phyloP scores from a whole-genome alignment of 2,329 filamentous ascomycete species.

The Periconia sp. region DNA sequence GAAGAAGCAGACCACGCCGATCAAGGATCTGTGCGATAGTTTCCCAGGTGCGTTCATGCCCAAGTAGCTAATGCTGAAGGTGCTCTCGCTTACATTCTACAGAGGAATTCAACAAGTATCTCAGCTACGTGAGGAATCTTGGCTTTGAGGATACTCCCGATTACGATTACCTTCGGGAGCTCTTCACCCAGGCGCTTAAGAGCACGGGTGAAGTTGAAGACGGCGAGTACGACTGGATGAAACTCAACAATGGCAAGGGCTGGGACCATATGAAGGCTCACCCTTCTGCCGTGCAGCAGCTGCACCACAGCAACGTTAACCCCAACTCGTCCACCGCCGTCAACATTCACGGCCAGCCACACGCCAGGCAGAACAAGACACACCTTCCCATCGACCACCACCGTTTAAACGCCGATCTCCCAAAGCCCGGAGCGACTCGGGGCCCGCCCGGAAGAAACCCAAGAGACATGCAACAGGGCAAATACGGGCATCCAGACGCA shows the following conservation, averaged over 20 bases:
- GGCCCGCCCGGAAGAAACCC: slow-evolving; percentile 52
- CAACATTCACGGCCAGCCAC: slow-evolving; percentile 77
- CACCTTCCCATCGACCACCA: slow-evolving; percentile 51
- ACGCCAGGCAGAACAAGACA: slow-evolving; percentile 62
- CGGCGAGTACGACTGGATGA: slow-evolving; percentile 99
- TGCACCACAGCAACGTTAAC: slow-evolving; percentile 78
- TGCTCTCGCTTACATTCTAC: slow-evolving; percentile 43
- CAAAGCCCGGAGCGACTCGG: slow-evolving; percentile 67
- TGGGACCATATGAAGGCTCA: slow-evolving; percentile 82
- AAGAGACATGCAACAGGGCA: slow-evolving; percentile 34
- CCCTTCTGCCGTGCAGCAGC: slow-evolving; percentile 70
- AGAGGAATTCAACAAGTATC: slow-evolving; percentile 97
- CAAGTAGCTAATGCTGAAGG: too few relatives aligned
- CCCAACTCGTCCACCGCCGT: slow-evolving; percentile 81
- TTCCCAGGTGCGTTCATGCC: slow-evolving; percentile 77
- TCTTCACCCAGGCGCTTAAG: slow-evolving; percentile 96
- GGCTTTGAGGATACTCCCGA: slow-evolving; percentile 98
- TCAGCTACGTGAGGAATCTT: slow-evolving; percentile 95
- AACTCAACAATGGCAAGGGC: slow-evolving; percentile 89
- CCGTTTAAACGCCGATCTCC: slow-evolving; percentile 55
- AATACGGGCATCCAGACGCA: slow-evolving; percentile 25
- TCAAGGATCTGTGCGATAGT: slow-evolving; percentile 95
- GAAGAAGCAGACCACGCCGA: slow-evolving; percentile 97
- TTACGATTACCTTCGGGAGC: slow-evolving; percentile 95
- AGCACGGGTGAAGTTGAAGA: slow-evolving; percentile 94